Conservation (phyloP, 73 alveolate species). For the Loxodes magnus region DNA sequence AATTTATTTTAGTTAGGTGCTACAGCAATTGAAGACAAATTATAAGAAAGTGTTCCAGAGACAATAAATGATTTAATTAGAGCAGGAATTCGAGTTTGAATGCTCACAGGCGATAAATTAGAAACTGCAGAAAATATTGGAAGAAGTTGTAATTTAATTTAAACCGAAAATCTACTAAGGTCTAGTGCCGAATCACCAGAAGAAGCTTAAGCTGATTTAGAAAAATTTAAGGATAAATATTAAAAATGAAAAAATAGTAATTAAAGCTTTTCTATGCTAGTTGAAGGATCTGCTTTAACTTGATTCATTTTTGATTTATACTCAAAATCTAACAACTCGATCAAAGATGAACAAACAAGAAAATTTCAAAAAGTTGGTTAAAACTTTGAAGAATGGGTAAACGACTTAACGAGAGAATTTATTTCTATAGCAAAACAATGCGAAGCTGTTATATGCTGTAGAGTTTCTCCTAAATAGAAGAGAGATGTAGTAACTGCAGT, state of each 20-base stretch:
- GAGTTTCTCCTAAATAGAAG: slow-evolving; percentile 72
- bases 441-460: slow-evolving; percentile 52
- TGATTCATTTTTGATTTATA: slow-evolving; percentile 13
- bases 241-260: slow-evolving; percentile 4
- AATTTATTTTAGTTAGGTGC: slow-evolving; percentile 64
- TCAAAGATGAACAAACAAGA: neutral
- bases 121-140: slow-evolving; percentile 96
- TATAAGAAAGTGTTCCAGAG: slow-evolving; percentile 61
- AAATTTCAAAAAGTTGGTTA: slow-evolving; percentile 15
- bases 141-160: slow-evolving; percentile 71
- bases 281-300: slow-evolving; percentile 25
- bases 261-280: slow-evolving; percentile 29
- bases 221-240: slow-evolving; percentile 32
- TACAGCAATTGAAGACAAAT: slow-evolving; percentile 92
- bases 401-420: slow-evolving; percentile 12
- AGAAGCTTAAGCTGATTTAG: slow-evolving; percentile 31
- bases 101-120: slow-evolving; percentile 93
- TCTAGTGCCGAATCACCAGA: slow-evolving; percentile 51
- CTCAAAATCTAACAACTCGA: neutral
- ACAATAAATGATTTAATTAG: slow-evolving; percentile 39
- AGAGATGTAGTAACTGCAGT: slow-evolving; percentile 50
- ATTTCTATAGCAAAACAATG: slow-evolving; percentile 38
- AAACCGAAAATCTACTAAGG: slow-evolving; percentile 53
- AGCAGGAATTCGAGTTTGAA: slow-evolving; percentile 87
- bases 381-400: too few relatives aligned